Conservation (phyloP, 139 green algal species). For the Auxenochlorella pyrenoidosa region DNA sequence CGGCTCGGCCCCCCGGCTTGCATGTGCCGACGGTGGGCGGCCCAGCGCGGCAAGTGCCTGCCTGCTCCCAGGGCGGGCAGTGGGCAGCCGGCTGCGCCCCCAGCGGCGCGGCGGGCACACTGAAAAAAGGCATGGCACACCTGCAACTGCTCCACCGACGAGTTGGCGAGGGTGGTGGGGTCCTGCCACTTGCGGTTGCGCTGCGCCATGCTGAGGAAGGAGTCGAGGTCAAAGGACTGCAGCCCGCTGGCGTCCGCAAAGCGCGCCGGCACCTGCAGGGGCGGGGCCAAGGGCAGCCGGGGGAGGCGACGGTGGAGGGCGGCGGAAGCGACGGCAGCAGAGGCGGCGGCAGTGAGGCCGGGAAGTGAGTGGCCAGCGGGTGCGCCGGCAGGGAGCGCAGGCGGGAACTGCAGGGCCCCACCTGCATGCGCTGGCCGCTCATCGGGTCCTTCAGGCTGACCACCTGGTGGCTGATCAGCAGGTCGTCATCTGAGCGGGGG, state of each 20-base stretch:
- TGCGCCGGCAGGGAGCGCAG: no score
- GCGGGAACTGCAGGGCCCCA: no score
- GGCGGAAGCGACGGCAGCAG: neutral
- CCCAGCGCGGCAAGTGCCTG: no score
- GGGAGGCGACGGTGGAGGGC: neutral
- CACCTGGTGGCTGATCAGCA: constrained; percentile 42
- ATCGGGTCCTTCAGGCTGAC: constrained; percentile 47
- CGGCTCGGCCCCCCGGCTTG: no score
- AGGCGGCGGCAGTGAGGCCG: neutral
- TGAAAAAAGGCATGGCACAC: no score
- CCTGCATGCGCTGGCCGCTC: constrained; percentile 42
- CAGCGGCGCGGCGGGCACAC: no score
- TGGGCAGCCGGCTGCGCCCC: no score
- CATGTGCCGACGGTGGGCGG: no score
- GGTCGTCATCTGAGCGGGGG: constrained; percentile 16
- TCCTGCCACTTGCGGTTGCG: constrained; percentile 90
- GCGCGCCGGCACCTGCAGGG: constrained; percentile 36
- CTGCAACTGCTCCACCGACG: constrained; percentile 69
- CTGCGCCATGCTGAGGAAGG: constrained; percentile 77
- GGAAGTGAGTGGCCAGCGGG: neutral
- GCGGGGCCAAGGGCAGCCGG: neutral
- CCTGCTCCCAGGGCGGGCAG: no score
- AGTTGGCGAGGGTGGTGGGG: constrained; percentile 72
- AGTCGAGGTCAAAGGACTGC: constrained; percentile 83
- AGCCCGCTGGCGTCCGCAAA: constrained; percentile 57